Conservation (phyloP, 164 flowering plant genomes). For the Umbilicus rupestris region DNA sequence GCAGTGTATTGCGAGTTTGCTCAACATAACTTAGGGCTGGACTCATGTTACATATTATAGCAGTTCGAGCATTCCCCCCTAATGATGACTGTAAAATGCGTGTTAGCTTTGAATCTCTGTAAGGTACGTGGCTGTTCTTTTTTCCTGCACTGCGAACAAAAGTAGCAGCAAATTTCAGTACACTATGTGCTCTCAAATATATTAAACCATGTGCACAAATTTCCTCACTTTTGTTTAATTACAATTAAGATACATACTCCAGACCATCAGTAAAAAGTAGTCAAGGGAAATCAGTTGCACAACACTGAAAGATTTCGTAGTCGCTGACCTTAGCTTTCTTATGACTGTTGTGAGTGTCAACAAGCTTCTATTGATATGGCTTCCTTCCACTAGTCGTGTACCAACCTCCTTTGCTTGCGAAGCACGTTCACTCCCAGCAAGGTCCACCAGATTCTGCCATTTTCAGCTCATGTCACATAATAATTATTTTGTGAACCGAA, state of each 20-base stretch:
- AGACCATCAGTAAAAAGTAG: background rate
- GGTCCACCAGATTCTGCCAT: conserved; percentile 64
- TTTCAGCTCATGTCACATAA: conserved; percentile 7
- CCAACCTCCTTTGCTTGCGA: conserved; percentile 67
- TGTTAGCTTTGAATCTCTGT: conserved; percentile 82
- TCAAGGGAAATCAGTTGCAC: background rate
- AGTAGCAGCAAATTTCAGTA: conserved; percentile 2
- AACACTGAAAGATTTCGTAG: background rate
- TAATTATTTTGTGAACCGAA: background rate
- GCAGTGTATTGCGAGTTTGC: conserved; percentile 71
- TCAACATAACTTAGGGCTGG: conserved; percentile 79
- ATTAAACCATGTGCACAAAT: background rate
- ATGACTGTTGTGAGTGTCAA: conserved; percentile 71
- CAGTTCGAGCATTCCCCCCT: conserved; percentile 89
- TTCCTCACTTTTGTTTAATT: background rate
- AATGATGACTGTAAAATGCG: conserved; percentile 71
- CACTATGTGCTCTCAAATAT: background rate
- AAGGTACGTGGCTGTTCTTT: conserved; percentile 59
- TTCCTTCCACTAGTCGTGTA: conserved; percentile 64
- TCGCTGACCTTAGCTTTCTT: conserved; percentile 54
- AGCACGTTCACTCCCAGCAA: conserved; percentile 77
- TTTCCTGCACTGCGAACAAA: conserved; percentile 53
- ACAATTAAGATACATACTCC: background rate
- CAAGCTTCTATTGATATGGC: conserved; percentile 76
- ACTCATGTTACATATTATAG: conserved; percentile 83